Base-by-base conservation (phyloP, 768 basidiomycete genomes). In the Exidia glandulosa region DNA sequence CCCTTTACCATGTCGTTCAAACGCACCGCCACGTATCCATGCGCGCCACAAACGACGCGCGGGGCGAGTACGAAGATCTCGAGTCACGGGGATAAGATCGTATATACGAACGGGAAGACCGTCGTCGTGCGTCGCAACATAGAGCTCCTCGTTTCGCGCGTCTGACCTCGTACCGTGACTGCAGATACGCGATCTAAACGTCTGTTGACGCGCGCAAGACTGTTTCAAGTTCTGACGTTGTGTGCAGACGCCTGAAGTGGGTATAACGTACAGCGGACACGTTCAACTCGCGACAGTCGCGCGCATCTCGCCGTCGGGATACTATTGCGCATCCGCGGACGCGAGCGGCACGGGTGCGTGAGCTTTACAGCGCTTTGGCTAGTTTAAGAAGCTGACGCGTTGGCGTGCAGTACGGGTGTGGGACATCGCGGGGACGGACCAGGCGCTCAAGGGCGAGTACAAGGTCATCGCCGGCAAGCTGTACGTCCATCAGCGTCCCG, bases 251-350 rank as follows among this genome's bases (percentile, higher is more conserved):
- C 81, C 86, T 13, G 74, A 77, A 2, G 72, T 81, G 4, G 80
- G 85, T 13, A 77, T 76, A 13, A 77, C 84, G 27, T 93, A 94
- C 68, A 77, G 82, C 48, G 88, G 88, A 31, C 94, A 96, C 72
- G 81, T 85, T 2, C 85, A 92, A 64, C 85, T 86, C 59, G 80
- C 91, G 6, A 94, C 90, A 1, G 90, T 94, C 19, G 94, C 95
- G 14, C 84, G 90, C 36, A 82, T 96, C 66, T 93, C 93, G 2
- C 94, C 94, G 0, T 89, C 91, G 1, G 94, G 95, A 30, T 96
- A 86, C 73, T 98, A 97, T 73, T 93, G 90, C 68, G 94, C 95
- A 3, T 95, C 92, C 32, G 95, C 82, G 27, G 94, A 98, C 70
- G 73, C 80, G 3, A 76, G 77, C 32, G 94, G 94, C 41, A 89